Conservation (phyloP, 2,329 filamentous ascomycete species). For the Ophiosphaerella narmari region DNA sequence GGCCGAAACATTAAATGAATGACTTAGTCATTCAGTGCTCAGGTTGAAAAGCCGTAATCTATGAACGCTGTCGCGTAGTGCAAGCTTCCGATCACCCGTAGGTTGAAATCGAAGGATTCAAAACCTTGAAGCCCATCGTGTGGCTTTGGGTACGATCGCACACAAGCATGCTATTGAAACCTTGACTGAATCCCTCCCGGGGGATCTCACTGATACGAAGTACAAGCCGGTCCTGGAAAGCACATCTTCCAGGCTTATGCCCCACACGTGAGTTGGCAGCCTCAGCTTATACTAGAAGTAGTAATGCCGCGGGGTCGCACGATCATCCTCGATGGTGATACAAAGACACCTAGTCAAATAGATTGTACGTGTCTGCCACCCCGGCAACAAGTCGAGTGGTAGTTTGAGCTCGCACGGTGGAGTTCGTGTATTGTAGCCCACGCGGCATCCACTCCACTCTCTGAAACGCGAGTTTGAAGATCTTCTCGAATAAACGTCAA, state of each 20-base stretch:
- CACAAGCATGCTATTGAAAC: too few species aligned
- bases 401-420: not conserved
- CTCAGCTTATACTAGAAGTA: conserved; percentile 1
- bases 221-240: conserved; percentile 1
- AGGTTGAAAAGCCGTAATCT: too few species aligned
- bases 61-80: not conserved
- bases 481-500: conserved; percentile 25
- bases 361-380: not conserved
- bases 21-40: too few species aligned
- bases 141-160: not conserved
- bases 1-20: not conserved
- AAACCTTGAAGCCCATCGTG: not conserved
- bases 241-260: too few species aligned
- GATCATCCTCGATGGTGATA: not conserved
- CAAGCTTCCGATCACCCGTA: not conserved
- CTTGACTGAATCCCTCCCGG: too few species aligned
- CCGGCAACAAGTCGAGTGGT: not conserved
- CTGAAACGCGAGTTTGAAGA: conserved; percentile 26
- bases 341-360: not conserved
- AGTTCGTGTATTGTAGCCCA: conserved; percentile 6
- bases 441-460: conserved; percentile 7
- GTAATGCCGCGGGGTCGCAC: not conserved
- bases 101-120: not conserved
- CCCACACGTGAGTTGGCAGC: not conserved
- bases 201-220: too few species aligned